Percentiles rank a stretch among this genome's conserved stretches.
Conservation (phyloP, 305 asterid species). For the Fraxinus nigra region DNA sequence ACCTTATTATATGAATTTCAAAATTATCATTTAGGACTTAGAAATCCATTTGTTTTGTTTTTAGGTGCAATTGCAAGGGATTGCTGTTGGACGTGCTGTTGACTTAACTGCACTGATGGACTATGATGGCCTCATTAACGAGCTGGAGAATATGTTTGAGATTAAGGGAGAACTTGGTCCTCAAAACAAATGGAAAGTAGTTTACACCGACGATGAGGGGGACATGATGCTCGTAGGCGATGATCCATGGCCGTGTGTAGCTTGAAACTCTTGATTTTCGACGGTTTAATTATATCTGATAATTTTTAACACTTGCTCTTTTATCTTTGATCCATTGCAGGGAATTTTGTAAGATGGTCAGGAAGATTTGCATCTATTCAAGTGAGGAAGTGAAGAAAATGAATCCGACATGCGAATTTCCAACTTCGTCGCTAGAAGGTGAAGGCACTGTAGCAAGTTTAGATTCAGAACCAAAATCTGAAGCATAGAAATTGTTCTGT, state of each 20-base stretch:
- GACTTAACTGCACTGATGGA: constrained; percentile 61
- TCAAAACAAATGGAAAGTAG: constrained; percentile 68
- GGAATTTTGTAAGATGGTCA: constrained; percentile 73
- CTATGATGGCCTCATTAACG: constrained; percentile 60
- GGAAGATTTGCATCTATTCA: constrained; percentile 57
- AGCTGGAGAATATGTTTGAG: constrained; percentile 67
- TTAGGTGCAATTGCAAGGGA: constrained; percentile 82
- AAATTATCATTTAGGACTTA: not conserved
- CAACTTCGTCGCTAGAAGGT: constrained; percentile 34
- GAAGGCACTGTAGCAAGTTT: constrained; percentile 40
- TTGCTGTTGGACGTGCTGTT: constrained; percentile 81
- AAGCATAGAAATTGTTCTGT: constrained; percentile 34
- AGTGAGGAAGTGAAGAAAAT: constrained; percentile 85
- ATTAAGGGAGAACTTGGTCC: constrained; percentile 71
- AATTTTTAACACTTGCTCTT: not conserved
- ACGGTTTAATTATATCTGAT: not conserved
- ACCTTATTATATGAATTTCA: not conserved
- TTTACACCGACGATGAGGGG: constrained; percentile 76
- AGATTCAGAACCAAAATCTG: constrained; percentile 48
- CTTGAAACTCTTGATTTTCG: not conserved
- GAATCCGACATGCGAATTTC: constrained; percentile 50
- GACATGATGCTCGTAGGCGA: constrained; percentile 96
- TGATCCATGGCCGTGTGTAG: constrained; percentile 84
- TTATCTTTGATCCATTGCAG: constrained; percentile 30
- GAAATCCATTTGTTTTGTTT: not conserved